Evolutionary conservation across 495 filamentous ascomycete genomes (phyloP).

Genomic region (Penicillium longicatenatum): DNA sequence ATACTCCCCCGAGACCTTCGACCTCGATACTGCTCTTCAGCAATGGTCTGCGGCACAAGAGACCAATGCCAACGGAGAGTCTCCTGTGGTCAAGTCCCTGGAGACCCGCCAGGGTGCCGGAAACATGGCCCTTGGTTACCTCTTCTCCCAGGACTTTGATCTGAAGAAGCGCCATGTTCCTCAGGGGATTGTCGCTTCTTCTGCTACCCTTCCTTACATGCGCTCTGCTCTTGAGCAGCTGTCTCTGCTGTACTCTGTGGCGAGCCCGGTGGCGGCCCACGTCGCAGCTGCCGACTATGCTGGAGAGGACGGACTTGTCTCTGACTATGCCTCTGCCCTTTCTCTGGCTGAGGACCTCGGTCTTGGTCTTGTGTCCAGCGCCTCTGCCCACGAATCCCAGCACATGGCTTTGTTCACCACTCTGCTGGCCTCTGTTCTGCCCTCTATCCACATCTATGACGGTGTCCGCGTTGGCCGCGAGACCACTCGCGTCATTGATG

Average conservation of each 20-base stretch:
- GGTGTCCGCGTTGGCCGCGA: conserved; percentile 85
- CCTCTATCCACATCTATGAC: conserved; percentile 90
- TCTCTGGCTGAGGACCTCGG: conserved; percentile 89
- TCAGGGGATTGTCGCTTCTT: conserved; percentile 84
- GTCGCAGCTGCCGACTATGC: conserved; percentile 92
- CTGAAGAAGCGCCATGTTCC: conserved; percentile 87
- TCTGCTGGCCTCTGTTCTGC: conserved; percentile 73
- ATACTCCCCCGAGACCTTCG: conserved; percentile 91
- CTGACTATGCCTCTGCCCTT: conserved; percentile 83
- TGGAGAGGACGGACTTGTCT: conserved; percentile 69
- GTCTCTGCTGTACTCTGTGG: conserved; percentile 81
- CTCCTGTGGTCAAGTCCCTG: conserved; percentile 74
- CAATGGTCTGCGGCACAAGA: conserved; percentile 68
- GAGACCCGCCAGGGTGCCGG: conserved; percentile 89
- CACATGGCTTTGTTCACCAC: conserved; percentile 94
- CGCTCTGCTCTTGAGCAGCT: conserved; percentile 87
- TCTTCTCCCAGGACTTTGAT: conserved; percentile 95
- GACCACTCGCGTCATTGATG: conserved; percentile 82
- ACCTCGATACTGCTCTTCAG: conserved; percentile 79
- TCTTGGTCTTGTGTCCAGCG: conserved; percentile 79
- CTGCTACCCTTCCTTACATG: conserved; percentile 76
- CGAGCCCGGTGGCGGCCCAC: conserved; percentile 90
- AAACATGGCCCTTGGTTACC: conserved; percentile 90
- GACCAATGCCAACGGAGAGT: conserved; percentile 78
- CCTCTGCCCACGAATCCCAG: conserved; percentile 86